Evolutionary conservation across 2,329 filamentous ascomycete species (phyloP), one percentile per base, ranked within the genome.

Genomic region (Colletotrichum falcatum): DNA sequence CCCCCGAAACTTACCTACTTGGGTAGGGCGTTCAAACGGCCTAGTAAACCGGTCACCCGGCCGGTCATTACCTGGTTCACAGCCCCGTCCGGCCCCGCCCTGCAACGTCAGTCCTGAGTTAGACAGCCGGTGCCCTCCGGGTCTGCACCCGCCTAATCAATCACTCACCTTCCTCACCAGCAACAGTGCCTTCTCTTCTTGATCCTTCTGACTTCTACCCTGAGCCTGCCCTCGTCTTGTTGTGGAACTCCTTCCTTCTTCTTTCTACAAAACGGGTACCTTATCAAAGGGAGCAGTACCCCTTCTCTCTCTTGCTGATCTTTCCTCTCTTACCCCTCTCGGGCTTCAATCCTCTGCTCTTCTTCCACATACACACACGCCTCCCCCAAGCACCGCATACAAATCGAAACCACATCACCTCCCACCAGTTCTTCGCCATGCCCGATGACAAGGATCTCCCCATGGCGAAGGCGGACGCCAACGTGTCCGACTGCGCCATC

Each of bases 401-500:
- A 30, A 11, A 48, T 20, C 30, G 23, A 26, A 26, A 37, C 12
- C 14, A 49, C 42, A 37, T 28, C 46, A 23, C 18, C 23, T 20
- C 12, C 46, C 44, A 53, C 20, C 30, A 55, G 16, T 28, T 39
- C 46, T 33, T 37, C 56, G 35, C 23, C 42, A 70, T 69, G 65
- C 60, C 69, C 33, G 61, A 63, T 23, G n/a, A 49, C 53, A 56
- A 73, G n/a, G 46, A 49, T 30, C 35, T 63, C 37, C 65, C 62
- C 9, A 20, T 59, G n/a, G 20, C 28, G 44, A 55, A 61, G 39
- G 9, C 30, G 7, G 48, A 14, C 30, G 6, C 30, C 6, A 60
- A 64, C 14, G 63, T 26, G 7, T 61, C 54, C 30, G 69, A 74
- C 39, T 75, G 76, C 61, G 82, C 81, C 62, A 79, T 83, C 44